These are phyloP conservation scores for Chondrostereum purpureum DNA, from an alignment of 1,284 basidiomycete genomes.

Conservation along the genomic window DNA sequence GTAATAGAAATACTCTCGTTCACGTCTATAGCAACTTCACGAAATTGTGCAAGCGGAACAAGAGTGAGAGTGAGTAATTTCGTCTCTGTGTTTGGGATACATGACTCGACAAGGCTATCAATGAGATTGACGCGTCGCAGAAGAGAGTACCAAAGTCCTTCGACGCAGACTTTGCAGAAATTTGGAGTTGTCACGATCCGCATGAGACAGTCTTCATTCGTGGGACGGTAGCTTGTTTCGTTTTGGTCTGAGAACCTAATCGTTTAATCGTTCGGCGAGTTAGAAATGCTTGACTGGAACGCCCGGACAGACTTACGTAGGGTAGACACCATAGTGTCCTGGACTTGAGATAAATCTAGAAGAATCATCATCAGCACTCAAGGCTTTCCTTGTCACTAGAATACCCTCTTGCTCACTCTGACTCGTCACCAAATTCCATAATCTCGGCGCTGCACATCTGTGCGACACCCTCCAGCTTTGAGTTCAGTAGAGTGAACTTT, in stretches of 20 bases:
- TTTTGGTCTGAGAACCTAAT: constrained; percentile 58
- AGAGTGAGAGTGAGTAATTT: constrained; percentile 37
- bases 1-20: constrained; percentile 48
- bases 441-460: constrained; percentile 75
- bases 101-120: constrained; percentile 39
- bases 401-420: constrained; percentile 44
- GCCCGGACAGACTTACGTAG: constrained; percentile 45
- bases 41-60: constrained; percentile 55
- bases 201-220: constrained; percentile 84
- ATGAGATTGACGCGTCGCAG: constrained; percentile 54
- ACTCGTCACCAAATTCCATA: constrained; percentile 64
- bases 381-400: no score
- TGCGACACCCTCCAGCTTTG: constrained; percentile 46
- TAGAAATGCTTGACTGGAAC: constrained; percentile 2
- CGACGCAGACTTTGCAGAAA: constrained; percentile 73
- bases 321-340: constrained; percentile 68
- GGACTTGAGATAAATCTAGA: constrained; percentile 55
- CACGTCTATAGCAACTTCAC: constrained; percentile 26
- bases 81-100: constrained; percentile 19
- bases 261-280: constrained; percentile 1
- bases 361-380: constrained; percentile 5
- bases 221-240: constrained; percentile 63
- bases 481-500: constrained; percentile 49
- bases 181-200: constrained; percentile 62
- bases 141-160: constrained; percentile 66